Evolutionary conservation across 305 asterid genomes (phyloP).

Genomic region (Fraxinus nigra): DNA sequence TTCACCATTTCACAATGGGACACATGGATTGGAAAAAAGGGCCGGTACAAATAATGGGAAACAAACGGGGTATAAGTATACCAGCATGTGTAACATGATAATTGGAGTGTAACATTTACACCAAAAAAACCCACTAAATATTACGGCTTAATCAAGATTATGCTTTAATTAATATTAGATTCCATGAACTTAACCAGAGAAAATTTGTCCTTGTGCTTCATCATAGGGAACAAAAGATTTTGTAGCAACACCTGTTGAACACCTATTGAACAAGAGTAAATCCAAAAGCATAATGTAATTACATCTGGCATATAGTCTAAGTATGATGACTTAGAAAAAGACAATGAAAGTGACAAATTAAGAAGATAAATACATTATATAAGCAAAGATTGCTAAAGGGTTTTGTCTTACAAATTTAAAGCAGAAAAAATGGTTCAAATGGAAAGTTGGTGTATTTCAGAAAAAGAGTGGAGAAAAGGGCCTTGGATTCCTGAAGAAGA

Average conservation of each 20-base stretch:
- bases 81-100: constrained; percentile 31
- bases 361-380: constrained; percentile 22
- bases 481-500: constrained; percentile 89
- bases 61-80: not conserved
- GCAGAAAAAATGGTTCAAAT: constrained; percentile 18
- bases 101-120: constrained; percentile 41
- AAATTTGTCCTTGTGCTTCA: constrained; percentile 20
- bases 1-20: too few relatives aligned
- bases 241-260: constrained; percentile 28
- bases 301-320: constrained; percentile 42
- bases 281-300: constrained; percentile 6
- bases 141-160: constrained; percentile 20
- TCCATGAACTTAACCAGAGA: not conserved
- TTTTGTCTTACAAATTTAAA: constrained; percentile 30
- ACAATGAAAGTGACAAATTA: constrained; percentile 25
- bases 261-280: constrained; percentile 32
- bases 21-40: too few relatives aligned
- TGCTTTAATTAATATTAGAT: not conserved
- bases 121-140: constrained; percentile 34
- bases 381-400: constrained; percentile 23
- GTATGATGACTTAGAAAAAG: constrained; percentile 20
- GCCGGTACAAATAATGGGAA: too few relatives aligned
- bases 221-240: constrained; percentile 26
- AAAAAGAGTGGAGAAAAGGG: constrained; percentile 73
- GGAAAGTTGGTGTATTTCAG: constrained; percentile 38